These are phyloP conservation scores for Somion occarium DNA, from an alignment of 1,284 basidiomycete species.

Conservation along the genomic window DNA sequence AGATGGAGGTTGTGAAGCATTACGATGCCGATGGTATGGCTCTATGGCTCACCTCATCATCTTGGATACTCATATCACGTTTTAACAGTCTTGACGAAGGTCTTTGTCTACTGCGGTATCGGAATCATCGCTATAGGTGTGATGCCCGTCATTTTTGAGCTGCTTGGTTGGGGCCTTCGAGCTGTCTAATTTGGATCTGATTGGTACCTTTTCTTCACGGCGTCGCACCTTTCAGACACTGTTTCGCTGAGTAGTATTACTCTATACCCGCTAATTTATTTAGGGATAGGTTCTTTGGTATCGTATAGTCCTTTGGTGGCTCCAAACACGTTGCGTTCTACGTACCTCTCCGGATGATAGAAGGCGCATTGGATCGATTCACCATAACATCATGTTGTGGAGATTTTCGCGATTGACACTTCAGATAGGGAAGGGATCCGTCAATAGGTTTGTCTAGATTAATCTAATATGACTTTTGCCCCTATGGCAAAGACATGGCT, in stretches of 20 bases:
- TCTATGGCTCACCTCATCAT: background rate
- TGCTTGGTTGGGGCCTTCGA: conserved; percentile 61
- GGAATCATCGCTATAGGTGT: conserved; percentile 60
- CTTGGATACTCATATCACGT: too few species aligned
- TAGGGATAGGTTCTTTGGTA: background rate
- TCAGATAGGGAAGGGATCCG: background rate
- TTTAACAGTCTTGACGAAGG: conserved; percentile 78
- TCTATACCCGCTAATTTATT: background rate
- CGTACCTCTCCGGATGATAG: background rate
- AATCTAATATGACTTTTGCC: too few species aligned
- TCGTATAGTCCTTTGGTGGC: background rate
- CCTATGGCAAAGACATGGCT: too few species aligned
- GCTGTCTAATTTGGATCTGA: conserved; percentile 1
- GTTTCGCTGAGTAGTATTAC: background rate
- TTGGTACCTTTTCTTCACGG: too few species aligned
- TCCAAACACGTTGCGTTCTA: background rate
- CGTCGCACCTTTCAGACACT: background rate
- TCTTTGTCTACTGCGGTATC: conserved; percentile 88
- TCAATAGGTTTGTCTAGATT: background rate
- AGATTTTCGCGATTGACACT: background rate
- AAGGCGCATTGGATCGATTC: background rate
- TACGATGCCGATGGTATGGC: conserved; percentile 83
- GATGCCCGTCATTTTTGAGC: conserved; percentile 65
- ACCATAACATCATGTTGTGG: too few species aligned
- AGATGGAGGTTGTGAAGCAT: conserved; percentile 48